Evolutionary conservation across 306 rosid species (phyloP).

Genomic region (Cucurbita maxima): DNA sequence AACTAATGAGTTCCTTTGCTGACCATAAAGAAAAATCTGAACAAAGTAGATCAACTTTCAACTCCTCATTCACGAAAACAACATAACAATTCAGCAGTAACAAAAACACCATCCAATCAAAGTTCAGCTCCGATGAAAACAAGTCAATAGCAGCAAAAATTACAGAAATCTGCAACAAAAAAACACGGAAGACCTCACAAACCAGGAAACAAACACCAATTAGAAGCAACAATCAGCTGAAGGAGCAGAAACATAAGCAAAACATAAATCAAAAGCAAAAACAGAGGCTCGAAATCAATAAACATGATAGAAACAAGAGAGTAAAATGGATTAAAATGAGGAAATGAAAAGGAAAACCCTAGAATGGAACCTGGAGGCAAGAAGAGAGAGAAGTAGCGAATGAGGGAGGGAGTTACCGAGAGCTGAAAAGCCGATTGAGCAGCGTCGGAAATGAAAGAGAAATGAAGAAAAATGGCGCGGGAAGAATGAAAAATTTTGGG

Average conservation of each 20-base stretch:
- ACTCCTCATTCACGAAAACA: neutral
- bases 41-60: neutral
- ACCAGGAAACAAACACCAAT: neutral
- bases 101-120: neutral
- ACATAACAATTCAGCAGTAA: neutral
- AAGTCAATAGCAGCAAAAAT: neutral
- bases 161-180: neutral
- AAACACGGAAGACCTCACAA: neutral
- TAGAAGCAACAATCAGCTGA: neutral
- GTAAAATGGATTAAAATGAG: neutral
- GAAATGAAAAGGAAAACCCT: neutral
- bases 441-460: neutral
- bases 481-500: neutral
- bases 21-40: neutral
- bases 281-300: neutral
- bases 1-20: neutral
- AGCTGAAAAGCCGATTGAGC: neutral
- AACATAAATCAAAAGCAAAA: neutral
- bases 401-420: neutral
- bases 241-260: neutral
- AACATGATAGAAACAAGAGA: neutral
- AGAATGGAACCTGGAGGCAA: neutral
- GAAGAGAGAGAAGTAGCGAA: neutral
- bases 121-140: neutral
- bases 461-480: neutral